These are phyloP conservation scores for Venturia oleaginea DNA, from an alignment of 2,329 filamentous ascomycete genomes.

Conservation along the genomic window DNA sequence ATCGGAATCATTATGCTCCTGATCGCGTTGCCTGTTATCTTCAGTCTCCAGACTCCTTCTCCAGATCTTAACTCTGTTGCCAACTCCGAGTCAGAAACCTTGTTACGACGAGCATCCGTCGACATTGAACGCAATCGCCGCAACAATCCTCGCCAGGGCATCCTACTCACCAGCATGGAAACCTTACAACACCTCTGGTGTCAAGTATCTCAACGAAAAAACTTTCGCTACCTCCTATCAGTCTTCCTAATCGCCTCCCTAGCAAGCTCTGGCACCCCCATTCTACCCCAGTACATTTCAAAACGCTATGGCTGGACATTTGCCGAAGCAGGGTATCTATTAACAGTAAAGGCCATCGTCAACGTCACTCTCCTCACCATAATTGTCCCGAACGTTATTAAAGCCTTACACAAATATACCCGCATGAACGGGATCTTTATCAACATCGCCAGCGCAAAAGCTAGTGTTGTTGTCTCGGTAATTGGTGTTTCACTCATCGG, in stretches of 20 bases:
- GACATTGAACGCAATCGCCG: background rate
- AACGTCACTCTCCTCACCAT: slow-evolving; percentile 27
- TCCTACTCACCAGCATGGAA: background rate
- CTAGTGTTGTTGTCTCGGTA: slow-evolving; percentile 26
- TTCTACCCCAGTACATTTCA: slow-evolving; percentile 31
- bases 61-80: background rate
- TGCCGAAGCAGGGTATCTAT: slow-evolving; percentile 28
- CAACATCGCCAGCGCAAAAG: slow-evolving; percentile 25
- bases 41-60: background rate
- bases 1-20: slow-evolving; percentile 21
- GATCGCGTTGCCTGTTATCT: background rate
- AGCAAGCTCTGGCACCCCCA: slow-evolving; percentile 30
- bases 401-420: background rate
- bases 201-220: slow-evolving; percentile 15
- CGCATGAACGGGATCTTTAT: slow-evolving; percentile 3
- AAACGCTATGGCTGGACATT: slow-evolving; percentile 31
- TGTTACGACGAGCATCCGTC: background rate
- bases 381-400: slow-evolving; percentile 21
- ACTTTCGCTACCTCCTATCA: slow-evolving; percentile 26
- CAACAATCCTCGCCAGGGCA: background rate
- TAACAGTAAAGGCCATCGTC: slow-evolving; percentile 29
- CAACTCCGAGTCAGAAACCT: background rate
- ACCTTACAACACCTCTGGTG: background rate
- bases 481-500: slow-evolving; percentile 27
- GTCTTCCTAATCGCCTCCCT: slow-evolving; percentile 29